Conservation (phyloP, 768 basidiomycete genomes). For the Russula foetens region DNA sequence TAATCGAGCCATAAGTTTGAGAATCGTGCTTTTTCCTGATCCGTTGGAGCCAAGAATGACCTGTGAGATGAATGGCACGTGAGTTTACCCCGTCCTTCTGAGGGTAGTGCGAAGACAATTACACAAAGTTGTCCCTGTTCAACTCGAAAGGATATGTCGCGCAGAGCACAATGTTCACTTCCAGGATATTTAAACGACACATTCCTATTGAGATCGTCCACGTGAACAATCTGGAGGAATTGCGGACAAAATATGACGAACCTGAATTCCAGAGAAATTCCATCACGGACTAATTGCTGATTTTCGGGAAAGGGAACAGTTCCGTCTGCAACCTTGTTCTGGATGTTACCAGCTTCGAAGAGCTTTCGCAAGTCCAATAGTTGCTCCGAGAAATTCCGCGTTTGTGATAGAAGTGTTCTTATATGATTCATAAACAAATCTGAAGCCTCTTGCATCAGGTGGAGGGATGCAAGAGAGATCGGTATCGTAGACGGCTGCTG, state of each 20-base stretch:
- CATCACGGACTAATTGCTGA: conserved; percentile 8
- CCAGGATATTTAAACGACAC: conserved; percentile 68
- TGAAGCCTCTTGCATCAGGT: conserved; percentile 48
- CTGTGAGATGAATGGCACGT: conserved; percentile 27
- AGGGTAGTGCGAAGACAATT: not conserved
- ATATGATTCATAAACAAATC: conserved; percentile 41
- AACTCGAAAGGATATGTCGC: conserved; percentile 62
- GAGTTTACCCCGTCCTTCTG: not conserved
- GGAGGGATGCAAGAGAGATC: conserved; percentile 26
- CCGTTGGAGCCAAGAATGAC: conserved; percentile 75
- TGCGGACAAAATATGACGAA: conserved; percentile 17
- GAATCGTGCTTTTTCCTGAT: conserved; percentile 70
- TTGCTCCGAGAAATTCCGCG: conserved; percentile 47
- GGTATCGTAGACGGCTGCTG: conserved; percentile 19
- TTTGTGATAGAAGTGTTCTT: conserved; percentile 42
- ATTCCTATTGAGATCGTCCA: conserved; percentile 32
- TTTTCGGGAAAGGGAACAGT: conserved; percentile 30
- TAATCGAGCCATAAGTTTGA: conserved; percentile 64
- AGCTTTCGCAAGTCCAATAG: conserved; percentile 49
- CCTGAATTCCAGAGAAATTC: conserved; percentile 57
- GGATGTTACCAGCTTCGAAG: conserved; percentile 54
- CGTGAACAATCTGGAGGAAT: conserved; percentile 20
- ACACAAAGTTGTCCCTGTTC: conserved; percentile 67
- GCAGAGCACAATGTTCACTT: conserved; percentile 43
- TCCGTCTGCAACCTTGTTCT: conserved; percentile 52